A percentile compares a stretch with the other conserved stretches of the same genome.
These are phyloP conservation scores for Trichosporon ovoides DNA, from an alignment of 1,284 basidiomycete genomes.

Conservation along the genomic window DNA sequence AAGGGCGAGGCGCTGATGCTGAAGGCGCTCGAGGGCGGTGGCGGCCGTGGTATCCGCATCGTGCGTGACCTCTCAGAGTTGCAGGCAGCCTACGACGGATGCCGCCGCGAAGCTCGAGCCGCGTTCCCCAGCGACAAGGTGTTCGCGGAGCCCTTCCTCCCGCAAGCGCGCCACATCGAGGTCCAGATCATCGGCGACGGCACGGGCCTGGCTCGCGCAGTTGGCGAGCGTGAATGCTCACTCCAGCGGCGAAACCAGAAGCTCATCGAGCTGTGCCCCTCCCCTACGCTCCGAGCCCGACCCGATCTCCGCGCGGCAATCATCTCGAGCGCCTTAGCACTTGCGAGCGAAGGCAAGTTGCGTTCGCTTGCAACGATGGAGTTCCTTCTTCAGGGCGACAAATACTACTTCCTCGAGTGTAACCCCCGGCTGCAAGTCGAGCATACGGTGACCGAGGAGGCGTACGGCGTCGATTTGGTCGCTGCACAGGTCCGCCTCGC, in stretches of 20 bases:
- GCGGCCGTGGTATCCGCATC: conserved; percentile 65
- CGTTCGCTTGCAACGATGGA: conserved; percentile 19
- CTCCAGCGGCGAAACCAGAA: conserved; percentile 20
- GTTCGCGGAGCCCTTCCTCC: conserved; percentile 78
- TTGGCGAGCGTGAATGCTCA: conserved; percentile 22
- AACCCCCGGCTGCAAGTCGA: conserved; percentile 23
- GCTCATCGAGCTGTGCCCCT: conserved; percentile 21
- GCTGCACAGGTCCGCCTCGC: conserved; percentile 20
- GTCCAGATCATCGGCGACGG: conserved; percentile 61
- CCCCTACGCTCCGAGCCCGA: conserved; percentile 10
- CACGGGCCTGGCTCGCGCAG: conserved; percentile 9
- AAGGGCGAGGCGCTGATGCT: conserved; percentile 52
- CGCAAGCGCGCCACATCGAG: conserved; percentile 78
- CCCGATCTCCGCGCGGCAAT: conserved; percentile 16
- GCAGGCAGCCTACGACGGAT: conserved; percentile 67
- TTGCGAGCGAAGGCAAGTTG: conserved; percentile 17
- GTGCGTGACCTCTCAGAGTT: conserved; percentile 53
- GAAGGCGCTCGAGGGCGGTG: conserved; percentile 67
- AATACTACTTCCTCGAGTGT: conserved; percentile 22
- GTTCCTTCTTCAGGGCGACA: conserved; percentile 14
- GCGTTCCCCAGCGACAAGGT: conserved; percentile 82
- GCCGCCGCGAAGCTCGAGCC: conserved; percentile 77
- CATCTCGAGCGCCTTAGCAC: conserved; percentile 11
- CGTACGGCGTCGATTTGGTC: conserved; percentile 20
- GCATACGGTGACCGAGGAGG: conserved; percentile 23